Evolutionary conservation across 352 stramenopile species (phyloP), one percentile per base, ranked within the genome.

Genomic region (Pythium plurisporium): DNA sequence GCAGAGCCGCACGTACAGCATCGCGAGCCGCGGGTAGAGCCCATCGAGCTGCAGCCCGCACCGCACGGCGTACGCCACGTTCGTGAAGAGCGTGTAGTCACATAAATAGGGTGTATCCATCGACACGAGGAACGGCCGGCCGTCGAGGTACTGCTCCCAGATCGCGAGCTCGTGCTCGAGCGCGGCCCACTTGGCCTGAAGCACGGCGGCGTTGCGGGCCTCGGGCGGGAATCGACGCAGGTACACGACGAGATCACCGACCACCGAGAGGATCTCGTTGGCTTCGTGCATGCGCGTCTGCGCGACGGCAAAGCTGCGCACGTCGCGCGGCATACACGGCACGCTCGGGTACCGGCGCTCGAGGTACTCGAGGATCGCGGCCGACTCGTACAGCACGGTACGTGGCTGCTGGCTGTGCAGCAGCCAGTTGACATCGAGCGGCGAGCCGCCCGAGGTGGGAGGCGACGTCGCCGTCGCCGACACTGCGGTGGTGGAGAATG

Each of bases 71-170:
- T 93, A 93, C 7, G 83, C 83, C n/a, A 93, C 59, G 67, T 93
- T 93, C 36, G 79, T 90, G 59, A 93, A 93, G 38, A 91, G 79
- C 58, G 80, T 86, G 45, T 85, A 89, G 61, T 93, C 83, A 58
- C 80, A 91, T 49, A 91, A 59, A 72, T 76, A 90, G 42, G 79
- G 76, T 46, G 61, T 65, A 22, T 90, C 70, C 15, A 61, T 52
- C 49, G 82, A 82, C 45, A 87, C 79, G 30, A 93, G 71, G 52
- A 79, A 90, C 30, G 80, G 61, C 17, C 72, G 75, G 33, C 77
- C 72, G 49, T 79, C 70, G 11, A 93, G 60, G 53, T 93, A 93
- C 6, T 70, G 40, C 55, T 93, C 83, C 83, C 83, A 93, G 5
- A 93, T 67, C n/a, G 60, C 76, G 46, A 93, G 70, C 50, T 93